Base-by-base conservation (phyloP, 495 filamentous ascomycete genomes). In the Aspergillus hancockii region DNA sequence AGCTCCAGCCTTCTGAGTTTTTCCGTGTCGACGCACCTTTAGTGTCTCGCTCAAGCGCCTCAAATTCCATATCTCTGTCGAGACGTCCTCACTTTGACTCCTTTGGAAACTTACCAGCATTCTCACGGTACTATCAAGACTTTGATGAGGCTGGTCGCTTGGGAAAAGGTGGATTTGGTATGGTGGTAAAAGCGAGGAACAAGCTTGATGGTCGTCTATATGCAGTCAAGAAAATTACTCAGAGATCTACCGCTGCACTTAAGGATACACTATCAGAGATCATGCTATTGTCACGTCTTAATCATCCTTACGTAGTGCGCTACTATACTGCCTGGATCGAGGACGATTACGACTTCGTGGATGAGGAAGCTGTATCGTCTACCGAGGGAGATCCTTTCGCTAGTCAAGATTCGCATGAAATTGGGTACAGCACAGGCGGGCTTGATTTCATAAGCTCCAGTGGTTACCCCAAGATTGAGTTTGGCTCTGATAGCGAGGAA, bases 281-380 rank as follows among this genome's bases (percentile, higher is more conserved):
- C 49, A 88, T 92, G 70, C 75, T 98, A 22, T 80, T 98, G 9
- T 96, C 94, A 16, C 84, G 89, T 53, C 80, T 98, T 62, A 98
- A 96, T 73, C 92, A 98, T 76, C 92, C 93, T 4, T 91, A 94
- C 63, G 94, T 98, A 18, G 94, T 98, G 34, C 84, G 95, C 21
- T 98, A 98, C 67, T 97, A 91, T 70, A 90, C 92, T 22, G 92
- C 95, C 2, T 98, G 94, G 94, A 79, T 92, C 4, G 94, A 98
- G 67, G 88, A 93, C 60, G 82, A 92, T 57, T 75, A 72, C 56
- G 73, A 79, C 23, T 71, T 77, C 8, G 78, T 81, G 14, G 79
- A 83, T 6, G 85, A 88, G 54, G 81, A 79, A 18, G 84, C 87
- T 49, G 70, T 78, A 3, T 79, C 75, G 1, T 87, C 84, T 6